These are phyloP conservation scores for Alternaria triticina DNA, from an alignment of 2,329 filamentous ascomycete species.

Conservation along the genomic window DNA sequence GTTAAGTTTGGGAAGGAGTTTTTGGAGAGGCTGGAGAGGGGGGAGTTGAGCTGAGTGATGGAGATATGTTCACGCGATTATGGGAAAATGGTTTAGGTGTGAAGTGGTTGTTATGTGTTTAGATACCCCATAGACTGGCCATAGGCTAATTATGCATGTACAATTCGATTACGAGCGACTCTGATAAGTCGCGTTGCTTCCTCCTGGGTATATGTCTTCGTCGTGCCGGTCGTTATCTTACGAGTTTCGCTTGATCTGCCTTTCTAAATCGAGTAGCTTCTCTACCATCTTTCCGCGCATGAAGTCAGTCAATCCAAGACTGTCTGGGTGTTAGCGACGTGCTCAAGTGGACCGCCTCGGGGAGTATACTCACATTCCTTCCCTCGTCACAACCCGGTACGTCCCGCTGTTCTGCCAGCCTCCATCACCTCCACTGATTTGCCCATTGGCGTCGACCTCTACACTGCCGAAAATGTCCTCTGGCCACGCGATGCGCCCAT, in stretches of 20 bases:
- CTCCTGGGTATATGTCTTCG: neutral
- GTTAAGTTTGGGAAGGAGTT: conserved; percentile 79
- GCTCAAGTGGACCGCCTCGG: neutral
- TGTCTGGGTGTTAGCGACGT: neutral
- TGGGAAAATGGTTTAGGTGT: neutral
- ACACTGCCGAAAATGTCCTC: conserved; percentile 71
- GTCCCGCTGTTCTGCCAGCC: conserved; percentile 67
- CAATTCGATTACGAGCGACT: neutral
- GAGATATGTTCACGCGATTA: neutral
- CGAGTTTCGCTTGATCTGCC: conserved; percentile 24
- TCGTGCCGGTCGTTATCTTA: neutral
- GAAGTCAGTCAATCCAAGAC: conserved; percentile 29
- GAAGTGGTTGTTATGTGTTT: neutral
- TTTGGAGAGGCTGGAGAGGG: conserved; percentile 63
- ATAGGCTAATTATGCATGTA: conserved; percentile 1
- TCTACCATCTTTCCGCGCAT: conserved; percentile 31
- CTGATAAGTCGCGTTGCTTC: neutral
- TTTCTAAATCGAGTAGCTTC: conserved; percentile 26
- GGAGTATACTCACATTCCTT: conserved; percentile 61
- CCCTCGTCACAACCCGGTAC: conserved; percentile 66
- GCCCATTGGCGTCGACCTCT: conserved; percentile 64
- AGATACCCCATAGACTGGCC: conserved; percentile 30
- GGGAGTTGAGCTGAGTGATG: conserved; percentile 32
- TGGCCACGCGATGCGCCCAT: conserved; percentile 68
- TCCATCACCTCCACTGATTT: conserved; percentile 63